Conservation (phyloP, 148 eudicot genomes). For the Cornus suecica region DNA sequence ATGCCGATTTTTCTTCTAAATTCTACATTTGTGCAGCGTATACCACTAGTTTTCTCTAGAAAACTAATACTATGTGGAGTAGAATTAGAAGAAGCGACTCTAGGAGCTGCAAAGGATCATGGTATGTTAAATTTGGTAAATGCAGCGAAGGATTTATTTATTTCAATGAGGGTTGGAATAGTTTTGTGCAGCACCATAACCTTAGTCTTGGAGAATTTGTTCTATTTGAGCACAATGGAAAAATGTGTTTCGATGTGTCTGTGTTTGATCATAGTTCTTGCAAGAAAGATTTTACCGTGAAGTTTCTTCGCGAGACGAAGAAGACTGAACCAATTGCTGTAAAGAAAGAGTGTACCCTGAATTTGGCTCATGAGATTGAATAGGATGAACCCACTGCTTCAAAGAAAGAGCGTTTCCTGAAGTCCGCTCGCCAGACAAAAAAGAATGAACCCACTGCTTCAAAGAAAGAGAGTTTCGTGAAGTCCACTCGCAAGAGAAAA, state of each 20-base stretch:
- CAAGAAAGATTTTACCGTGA: not conserved
- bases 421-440: too few relatives aligned
- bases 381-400: too few relatives aligned
- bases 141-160: not conserved
- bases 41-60: not conserved
- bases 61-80: not conserved
- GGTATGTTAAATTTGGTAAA: not conserved
- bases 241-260: not conserved
- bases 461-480: not conserved
- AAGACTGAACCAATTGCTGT: not conserved
- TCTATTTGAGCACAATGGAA: not conserved
- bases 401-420: not conserved
- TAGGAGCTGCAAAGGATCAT: not conserved
- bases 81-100: not conserved
- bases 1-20: not conserved
- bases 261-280: conserved; percentile 1
- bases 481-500: too few relatives aligned
- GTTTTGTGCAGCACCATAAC: not conserved
- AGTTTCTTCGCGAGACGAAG: not conserved
- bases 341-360: too few relatives aligned
- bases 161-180: not conserved
- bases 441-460: not conserved
- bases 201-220: conserved; percentile 2
- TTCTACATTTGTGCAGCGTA: not conserved
- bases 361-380: not conserved